Conservation (phyloP, 164 flowering plant genomes). For the Malania oleifera region DNA sequence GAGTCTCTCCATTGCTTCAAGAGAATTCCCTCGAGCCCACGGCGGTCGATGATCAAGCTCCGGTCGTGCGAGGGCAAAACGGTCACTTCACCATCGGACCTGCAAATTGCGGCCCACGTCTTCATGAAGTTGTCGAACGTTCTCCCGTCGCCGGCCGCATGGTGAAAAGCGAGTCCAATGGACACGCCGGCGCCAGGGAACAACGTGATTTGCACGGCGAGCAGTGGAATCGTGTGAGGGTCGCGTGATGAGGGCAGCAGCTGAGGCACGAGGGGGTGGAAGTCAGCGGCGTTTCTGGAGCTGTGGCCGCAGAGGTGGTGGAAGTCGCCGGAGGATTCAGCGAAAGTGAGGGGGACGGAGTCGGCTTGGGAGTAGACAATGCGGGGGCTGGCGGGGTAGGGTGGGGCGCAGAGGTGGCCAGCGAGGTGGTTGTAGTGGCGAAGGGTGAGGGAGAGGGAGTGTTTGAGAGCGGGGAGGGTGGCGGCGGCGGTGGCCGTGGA, state of each 20-base stretch:
- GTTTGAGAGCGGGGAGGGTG: slow-evolving; percentile 26
- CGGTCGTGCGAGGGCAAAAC: slow-evolving; percentile 11
- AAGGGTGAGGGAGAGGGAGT: slow-evolving; percentile 35
- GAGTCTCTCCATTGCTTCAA: slow-evolving; percentile 1
- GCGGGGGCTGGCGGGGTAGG: slow-evolving; percentile 14
- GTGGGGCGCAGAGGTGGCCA: slow-evolving; percentile 14
- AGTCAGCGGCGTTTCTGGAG: background rate
- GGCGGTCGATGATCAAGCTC: slow-evolving; percentile 13
- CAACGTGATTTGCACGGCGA: slow-evolving; percentile 29
- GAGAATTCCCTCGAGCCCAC: slow-evolving; percentile 1
- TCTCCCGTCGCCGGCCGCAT: slow-evolving; percentile 29
- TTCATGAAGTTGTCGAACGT: slow-evolving; percentile 25
- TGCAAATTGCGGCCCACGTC: slow-evolving; percentile 29
- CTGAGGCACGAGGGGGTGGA: slow-evolving; percentile 19
- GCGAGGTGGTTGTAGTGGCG: slow-evolving; percentile 26
- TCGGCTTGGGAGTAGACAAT: slow-evolving; percentile 16
- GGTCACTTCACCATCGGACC: background rate
- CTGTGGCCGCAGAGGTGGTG: slow-evolving; percentile 7
- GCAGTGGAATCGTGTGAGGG: slow-evolving; percentile 5
- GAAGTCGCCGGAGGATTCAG: slow-evolving; percentile 19
- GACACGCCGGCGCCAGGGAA: slow-evolving; percentile 24
- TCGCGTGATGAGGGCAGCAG: background rate
- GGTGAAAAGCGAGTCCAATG: slow-evolving; percentile 19
- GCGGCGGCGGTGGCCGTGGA: slow-evolving; percentile 5
- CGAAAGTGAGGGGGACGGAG: slow-evolving; percentile 17